These are phyloP conservation scores for Phytophthora hybrid DNA, from an alignment of 352 stramenopile species.

Conservation along the genomic window DNA sequence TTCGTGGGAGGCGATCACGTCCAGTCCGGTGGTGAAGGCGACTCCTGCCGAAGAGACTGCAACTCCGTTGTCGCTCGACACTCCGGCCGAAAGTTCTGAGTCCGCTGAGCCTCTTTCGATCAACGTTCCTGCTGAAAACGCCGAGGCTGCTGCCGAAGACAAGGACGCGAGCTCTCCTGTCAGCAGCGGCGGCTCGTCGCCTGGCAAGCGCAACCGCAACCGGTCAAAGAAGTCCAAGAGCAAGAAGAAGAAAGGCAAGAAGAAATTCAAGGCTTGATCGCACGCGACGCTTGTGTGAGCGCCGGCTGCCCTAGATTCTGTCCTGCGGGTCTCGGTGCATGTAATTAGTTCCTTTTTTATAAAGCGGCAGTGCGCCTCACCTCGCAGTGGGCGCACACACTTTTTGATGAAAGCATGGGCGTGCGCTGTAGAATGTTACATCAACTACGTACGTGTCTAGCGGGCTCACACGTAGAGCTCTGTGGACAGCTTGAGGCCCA, in stretches of 20 bases:
- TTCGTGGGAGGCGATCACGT: slow-evolving; percentile 36
- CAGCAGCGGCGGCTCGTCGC: slow-evolving; percentile 27
- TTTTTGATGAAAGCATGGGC: slow-evolving; percentile 28
- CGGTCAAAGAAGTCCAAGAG: slow-evolving; percentile 64
- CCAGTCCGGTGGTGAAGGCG: slow-evolving; percentile 26
- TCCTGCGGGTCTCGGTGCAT: slow-evolving; percentile 6
- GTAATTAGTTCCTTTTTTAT: slow-evolving; percentile 37
- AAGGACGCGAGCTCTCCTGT: slow-evolving; percentile 38
- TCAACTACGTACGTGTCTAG: slow-evolving; percentile 6
- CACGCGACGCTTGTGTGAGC: slow-evolving; percentile 8
- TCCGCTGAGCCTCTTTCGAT: slow-evolving; percentile 27
- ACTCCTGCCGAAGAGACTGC: slow-evolving; percentile 19
- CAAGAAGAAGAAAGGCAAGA: slow-evolving; percentile 70
- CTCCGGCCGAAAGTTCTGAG: slow-evolving; percentile 18
- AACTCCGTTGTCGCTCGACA: slow-evolving; percentile 29
- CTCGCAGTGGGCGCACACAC: slow-evolving; percentile 17
- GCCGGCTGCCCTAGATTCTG: slow-evolving; percentile 13
- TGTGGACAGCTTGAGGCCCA: slow-evolving; percentile 65
- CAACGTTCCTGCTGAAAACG: slow-evolving; percentile 33
- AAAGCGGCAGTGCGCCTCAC: slow-evolving; percentile 25
- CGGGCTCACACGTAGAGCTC: slow-evolving; percentile 64
- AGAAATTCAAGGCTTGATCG: slow-evolving; percentile 44
- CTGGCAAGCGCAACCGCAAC: slow-evolving; percentile 35
- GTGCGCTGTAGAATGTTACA: slow-evolving; percentile 1
- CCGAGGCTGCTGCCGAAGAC: slow-evolving; percentile 22